Percentiles rank a stretch among this genome's conserved stretches.
Evolutionary conservation across 2,329 filamentous ascomycete species (phyloP).

Genomic region (Penicillium sp.): DNA sequence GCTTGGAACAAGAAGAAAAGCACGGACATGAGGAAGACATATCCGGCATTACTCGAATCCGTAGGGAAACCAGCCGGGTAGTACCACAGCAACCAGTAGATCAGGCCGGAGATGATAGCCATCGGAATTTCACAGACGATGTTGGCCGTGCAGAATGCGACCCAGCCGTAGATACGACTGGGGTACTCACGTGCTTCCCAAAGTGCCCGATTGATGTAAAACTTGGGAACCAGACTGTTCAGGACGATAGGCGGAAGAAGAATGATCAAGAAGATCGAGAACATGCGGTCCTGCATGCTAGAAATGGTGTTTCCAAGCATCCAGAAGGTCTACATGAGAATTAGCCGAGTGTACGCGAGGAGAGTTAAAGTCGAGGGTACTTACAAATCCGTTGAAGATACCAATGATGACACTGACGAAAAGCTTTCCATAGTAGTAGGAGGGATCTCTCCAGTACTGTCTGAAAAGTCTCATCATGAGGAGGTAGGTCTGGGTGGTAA

Average conservation of each 20-base stretch:
- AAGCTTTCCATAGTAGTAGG: slow-evolving; percentile 67
- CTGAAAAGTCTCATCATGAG: slow-evolving; percentile 62
- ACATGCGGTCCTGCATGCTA: slow-evolving; percentile 69
- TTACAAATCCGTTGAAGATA: slow-evolving; percentile 71
- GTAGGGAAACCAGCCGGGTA: slow-evolving; percentile 62
- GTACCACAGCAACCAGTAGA: slow-evolving; percentile 72
- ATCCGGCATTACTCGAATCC: slow-evolving; percentile 58
- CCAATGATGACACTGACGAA: slow-evolving; percentile 63
- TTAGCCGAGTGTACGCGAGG: too few species aligned
- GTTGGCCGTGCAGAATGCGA: slow-evolving; percentile 66
- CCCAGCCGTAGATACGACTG: slow-evolving; percentile 66
- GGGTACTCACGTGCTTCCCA: slow-evolving; percentile 68
- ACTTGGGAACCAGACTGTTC: slow-evolving; percentile 67
- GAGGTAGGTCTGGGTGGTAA: slow-evolving; percentile 53
- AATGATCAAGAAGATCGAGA: slow-evolving; percentile 59
- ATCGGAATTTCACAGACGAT: slow-evolving; percentile 64
- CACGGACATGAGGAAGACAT: slow-evolving; percentile 68
- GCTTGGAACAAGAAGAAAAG: slow-evolving; percentile 69
- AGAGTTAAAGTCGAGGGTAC: too few species aligned
- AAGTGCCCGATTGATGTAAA: slow-evolving; percentile 61
- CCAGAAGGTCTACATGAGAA: too few species aligned
- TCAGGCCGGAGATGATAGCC: slow-evolving; percentile 53
- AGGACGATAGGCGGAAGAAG: slow-evolving; percentile 62
- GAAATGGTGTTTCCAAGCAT: slow-evolving; percentile 57
- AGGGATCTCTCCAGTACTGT: slow-evolving; percentile 67